Evolutionary conservation across 352 stramenopile genomes (phyloP).

Genomic region (Pythium catenulatum): DNA sequence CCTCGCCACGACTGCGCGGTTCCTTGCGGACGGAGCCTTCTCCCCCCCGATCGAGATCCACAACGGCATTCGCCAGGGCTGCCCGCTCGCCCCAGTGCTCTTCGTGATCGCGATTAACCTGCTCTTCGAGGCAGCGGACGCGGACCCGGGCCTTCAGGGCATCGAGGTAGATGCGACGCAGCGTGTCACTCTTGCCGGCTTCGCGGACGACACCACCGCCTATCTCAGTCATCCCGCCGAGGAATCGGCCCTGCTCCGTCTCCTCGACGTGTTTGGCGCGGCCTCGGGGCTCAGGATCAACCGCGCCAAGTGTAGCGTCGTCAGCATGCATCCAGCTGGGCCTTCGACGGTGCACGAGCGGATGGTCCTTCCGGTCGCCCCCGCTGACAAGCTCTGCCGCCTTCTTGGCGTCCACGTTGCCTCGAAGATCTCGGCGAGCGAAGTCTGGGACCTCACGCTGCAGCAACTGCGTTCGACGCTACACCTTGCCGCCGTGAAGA

Average conservation of each 20-base stretch:
- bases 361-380: neutral
- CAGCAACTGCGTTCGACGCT: neutral
- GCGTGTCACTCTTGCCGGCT: neutral
- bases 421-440: neutral
- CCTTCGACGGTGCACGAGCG: neutral
- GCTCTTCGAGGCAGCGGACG: neutral
- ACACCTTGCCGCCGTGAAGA: neutral
- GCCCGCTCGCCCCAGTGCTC: constrained; percentile 3
- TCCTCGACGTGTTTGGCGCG: neutral
- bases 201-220: neutral
- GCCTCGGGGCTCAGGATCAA: neutral
- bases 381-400: neutral
- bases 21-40: neutral
- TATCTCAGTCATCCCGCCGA: neutral
- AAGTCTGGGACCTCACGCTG: neutral
- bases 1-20: neutral
- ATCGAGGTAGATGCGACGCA: neutral
- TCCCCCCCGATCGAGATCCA: neutral
- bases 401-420: neutral
- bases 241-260: neutral
- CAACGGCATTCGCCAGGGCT: constrained; percentile 15
- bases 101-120: neutral
- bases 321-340: neutral
- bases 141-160: neutral
- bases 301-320: neutral